Evolutionary conservation across 2,329 filamentous ascomycete species (phyloP).

Genomic region (Aspergillus terreus): DNA sequence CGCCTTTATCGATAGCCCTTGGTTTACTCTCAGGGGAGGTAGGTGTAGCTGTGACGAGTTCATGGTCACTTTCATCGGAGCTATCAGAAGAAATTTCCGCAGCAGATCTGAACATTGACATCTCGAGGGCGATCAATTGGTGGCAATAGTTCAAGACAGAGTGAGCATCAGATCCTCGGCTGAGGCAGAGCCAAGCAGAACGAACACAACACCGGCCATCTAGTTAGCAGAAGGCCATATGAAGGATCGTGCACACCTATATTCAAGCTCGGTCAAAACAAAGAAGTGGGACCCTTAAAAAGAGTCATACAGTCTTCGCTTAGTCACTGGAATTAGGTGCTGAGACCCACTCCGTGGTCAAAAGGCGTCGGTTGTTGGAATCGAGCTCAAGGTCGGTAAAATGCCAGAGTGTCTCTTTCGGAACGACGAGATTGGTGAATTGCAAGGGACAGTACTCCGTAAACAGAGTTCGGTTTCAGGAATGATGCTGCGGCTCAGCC

Average conservation of each 20-base stretch:
- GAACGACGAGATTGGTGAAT: background rate
- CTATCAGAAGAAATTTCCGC: constrained; percentile 34
- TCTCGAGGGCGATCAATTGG: constrained; percentile 13
- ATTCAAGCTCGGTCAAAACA: background rate
- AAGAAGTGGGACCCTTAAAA: background rate
- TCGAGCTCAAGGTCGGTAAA: background rate
- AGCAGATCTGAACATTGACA: constrained; percentile 41
- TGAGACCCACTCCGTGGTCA: too few species aligned
- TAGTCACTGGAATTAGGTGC: too few species aligned
- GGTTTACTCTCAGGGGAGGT: background rate
- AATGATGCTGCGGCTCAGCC: constrained; percentile 1
- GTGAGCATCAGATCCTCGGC: background rate
- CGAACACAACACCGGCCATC: constrained; percentile 1
- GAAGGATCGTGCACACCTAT: background rate
- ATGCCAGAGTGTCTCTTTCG: background rate
- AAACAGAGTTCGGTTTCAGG: constrained; percentile 14
- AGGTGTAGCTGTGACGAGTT: constrained; percentile 6
- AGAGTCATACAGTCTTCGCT: background rate
- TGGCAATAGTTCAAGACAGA: background rate
- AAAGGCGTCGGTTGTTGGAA: too few species aligned
- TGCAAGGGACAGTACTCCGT: background rate
- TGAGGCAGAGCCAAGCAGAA: background rate
- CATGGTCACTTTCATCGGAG: constrained; percentile 22
- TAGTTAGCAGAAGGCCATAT: constrained; percentile 1
- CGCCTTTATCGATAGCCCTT: constrained; percentile 4